phyloP scores from a whole-genome alignment of 345 rosid species.

The Anastatica hierochuntica region DNA sequence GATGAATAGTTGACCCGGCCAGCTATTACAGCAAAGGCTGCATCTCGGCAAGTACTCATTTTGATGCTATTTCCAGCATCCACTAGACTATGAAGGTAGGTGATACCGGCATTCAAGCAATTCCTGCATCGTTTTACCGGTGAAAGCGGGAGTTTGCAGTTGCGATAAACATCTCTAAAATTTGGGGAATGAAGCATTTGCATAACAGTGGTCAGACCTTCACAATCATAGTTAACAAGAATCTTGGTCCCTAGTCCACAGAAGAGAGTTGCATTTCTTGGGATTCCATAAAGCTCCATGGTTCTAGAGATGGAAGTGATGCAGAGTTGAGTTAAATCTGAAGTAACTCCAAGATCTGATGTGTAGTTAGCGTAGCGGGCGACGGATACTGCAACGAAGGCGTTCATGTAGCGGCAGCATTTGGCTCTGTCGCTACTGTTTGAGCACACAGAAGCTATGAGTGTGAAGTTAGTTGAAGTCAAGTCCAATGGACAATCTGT shows the following conservation, averaged over 20 bases:
- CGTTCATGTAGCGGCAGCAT: slow-evolving; percentile 94
- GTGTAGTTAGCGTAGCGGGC: slow-evolving; percentile 74
- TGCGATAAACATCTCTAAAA: slow-evolving; percentile 44
- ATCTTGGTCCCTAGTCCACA: slow-evolving; percentile 88
- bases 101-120: slow-evolving; percentile 72
- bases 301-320: slow-evolving; percentile 58
- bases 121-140: slow-evolving; percentile 49
- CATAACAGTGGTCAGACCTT: slow-evolving; percentile 56
- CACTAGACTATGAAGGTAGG: slow-evolving; percentile 55
- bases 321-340: slow-evolving; percentile 56
- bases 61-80: slow-evolving; percentile 53
- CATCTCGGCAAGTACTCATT: slow-evolving; percentile 83
- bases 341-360: slow-evolving; percentile 53
- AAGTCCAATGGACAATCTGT: slow-evolving; percentile 90
- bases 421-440: slow-evolving; percentile 54
- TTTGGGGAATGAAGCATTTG: slow-evolving; percentile 72
- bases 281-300: slow-evolving; percentile 69
- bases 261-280: slow-evolving; percentile 60
- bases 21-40: slow-evolving; percentile 64
- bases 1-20: slow-evolving; percentile 58
- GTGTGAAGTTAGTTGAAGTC: slow-evolving; percentile 57
- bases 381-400: slow-evolving; percentile 61
- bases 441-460: slow-evolving; percentile 73
- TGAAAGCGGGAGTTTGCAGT: slow-evolving; percentile 53
- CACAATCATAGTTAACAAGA: slow-evolving; percentile 62